These are phyloP conservation scores for Plasmopara viticola DNA, from an alignment of 352 stramenopile species.

Conservation along the genomic window DNA sequence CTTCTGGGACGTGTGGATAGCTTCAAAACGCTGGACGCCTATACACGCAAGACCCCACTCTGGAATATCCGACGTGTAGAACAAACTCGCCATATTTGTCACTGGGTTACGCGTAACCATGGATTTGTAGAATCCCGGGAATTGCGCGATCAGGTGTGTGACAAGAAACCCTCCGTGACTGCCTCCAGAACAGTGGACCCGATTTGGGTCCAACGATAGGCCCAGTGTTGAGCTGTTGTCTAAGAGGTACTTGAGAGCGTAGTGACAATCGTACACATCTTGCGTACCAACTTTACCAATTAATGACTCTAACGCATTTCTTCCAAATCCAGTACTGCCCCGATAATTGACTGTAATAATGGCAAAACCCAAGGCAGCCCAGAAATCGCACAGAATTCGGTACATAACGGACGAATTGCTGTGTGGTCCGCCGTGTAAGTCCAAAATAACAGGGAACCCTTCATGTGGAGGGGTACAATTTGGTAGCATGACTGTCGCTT, in stretches of 20 bases:
- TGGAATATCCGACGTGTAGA: constrained; percentile 94
- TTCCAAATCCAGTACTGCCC: constrained; percentile 92
- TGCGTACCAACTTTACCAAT: constrained; percentile 86
- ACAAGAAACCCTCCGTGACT: constrained; percentile 94
- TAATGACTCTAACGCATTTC: constrained; percentile 84
- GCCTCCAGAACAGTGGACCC: constrained; percentile 91
- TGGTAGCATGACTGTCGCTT: constrained; percentile 75
- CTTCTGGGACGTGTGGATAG: constrained; percentile 62
- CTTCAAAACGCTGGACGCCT: constrained; percentile 82
- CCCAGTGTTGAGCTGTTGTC: constrained; percentile 36
- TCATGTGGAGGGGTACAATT: constrained; percentile 22
- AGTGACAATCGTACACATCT: constrained; percentile 92
- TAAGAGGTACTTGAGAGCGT: constrained; percentile 68
- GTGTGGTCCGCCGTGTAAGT: constrained; percentile 92
- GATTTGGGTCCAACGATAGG: constrained; percentile 56
- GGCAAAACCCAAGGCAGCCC: constrained; percentile 85
- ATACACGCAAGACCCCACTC: constrained; percentile 91
- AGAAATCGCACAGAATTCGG: constrained; percentile 83
- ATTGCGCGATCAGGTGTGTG: constrained; percentile 89
- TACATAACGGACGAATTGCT: constrained; percentile 82
- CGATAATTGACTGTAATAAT: constrained; percentile 94
- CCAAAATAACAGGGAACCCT: constrained; percentile 72
- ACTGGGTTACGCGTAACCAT: constrained; percentile 88
- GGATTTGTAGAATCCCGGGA: constrained; percentile 92
- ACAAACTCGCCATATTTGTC: constrained; percentile 91